Base-by-base conservation (phyloP, 129 eudicot species). In the Mikania micrantha region DNA sequence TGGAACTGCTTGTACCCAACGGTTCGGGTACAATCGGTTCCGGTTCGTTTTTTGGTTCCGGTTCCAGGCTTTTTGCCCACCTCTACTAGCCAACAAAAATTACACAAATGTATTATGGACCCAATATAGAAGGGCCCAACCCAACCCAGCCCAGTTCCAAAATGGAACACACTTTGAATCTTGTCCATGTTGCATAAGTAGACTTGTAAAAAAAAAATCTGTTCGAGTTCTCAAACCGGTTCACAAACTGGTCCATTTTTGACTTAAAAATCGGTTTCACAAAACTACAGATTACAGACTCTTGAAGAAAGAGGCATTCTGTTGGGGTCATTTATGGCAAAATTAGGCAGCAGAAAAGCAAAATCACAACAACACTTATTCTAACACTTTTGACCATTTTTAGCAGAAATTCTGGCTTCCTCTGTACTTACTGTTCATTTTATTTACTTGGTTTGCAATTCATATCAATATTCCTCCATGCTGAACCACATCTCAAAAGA, bases 281-380 rank as follows among this genome's bases (percentile, higher is more conserved):
- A 45, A 47, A 16, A 5, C 32, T 24, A 35, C 17, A 67, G 34
- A 54, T 11, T 11, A 12, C 62, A 56, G 49, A 19, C 49, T 39
- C 75, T 68, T 80, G 80, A 65, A 78, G 67, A 52, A 61, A 81
- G 84, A 77, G 77, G 80, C 60, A 81, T 21, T 70, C 35, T 67
- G 74, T 75, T 67, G 74, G 72, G 70, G 73, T 42, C 77, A 72
- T 84, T 79, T 78, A 25, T 78, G 79, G 81, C 56, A 88, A 88
- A 75, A 72, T 73, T 70, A 72, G n/a, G n/a, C 72, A 68, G 54
- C 44, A 35, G 31, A 80, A 85, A 76, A 85, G 87, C 88, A 88
- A 72, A 74, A 66, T 78, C 83, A 64, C 83, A 67, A 67, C 67
- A 63, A 83, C 89, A 88, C 96, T 85, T 83, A 88, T 88, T 84